These are phyloP conservation scores for Climacium dendroides DNA, from an alignment of 225 moss, liverwort and hornwort genomes.

Conservation along the genomic window DNA sequence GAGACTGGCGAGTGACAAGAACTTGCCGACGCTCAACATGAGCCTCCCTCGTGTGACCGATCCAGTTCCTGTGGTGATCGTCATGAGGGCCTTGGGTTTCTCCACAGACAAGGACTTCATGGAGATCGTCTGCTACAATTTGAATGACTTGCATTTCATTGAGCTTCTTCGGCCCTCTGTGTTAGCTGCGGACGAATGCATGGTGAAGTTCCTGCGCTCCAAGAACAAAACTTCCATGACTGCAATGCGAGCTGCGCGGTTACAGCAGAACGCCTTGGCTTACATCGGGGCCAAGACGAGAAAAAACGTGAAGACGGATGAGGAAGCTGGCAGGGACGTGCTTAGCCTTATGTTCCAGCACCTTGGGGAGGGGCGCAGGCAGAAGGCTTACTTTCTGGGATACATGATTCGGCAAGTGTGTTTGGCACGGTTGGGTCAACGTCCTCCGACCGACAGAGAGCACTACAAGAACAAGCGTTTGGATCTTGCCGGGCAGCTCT, in stretches of 20 bases:
- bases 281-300: conserved; percentile 52
- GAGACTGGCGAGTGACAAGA: conserved; percentile 21
- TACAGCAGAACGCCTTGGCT: conserved; percentile 26
- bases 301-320: conserved; percentile 13
- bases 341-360: conserved; percentile 39
- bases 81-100: conserved; percentile 66
- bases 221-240: conserved; percentile 3
- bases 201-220: conserved; percentile 30
- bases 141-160: conserved; percentile 37
- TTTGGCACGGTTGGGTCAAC: conserved; percentile 47
- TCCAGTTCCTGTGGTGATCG: conserved; percentile 54
- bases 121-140: conserved; percentile 51
- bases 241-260: conserved; percentile 16
- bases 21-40: conserved; percentile 32
- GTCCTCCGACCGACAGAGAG: conserved; percentile 47
- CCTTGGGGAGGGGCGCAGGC: conserved; percentile 22
- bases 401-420: conserved; percentile 67
- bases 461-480: conserved; percentile 83
- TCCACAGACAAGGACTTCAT: conserved; percentile 49
- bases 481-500: conserved; percentile 78
- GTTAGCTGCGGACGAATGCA: conserved; percentile 37
- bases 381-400: conserved; percentile 67
- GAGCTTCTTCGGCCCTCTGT: conserved; percentile 56
- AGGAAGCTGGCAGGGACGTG: conserved; percentile 16
- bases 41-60: conserved; percentile 40